These are phyloP conservation scores for Dictyostelium intermedium DNA, from an alignment of 78 protist species.

Conservation along the genomic window DNA sequence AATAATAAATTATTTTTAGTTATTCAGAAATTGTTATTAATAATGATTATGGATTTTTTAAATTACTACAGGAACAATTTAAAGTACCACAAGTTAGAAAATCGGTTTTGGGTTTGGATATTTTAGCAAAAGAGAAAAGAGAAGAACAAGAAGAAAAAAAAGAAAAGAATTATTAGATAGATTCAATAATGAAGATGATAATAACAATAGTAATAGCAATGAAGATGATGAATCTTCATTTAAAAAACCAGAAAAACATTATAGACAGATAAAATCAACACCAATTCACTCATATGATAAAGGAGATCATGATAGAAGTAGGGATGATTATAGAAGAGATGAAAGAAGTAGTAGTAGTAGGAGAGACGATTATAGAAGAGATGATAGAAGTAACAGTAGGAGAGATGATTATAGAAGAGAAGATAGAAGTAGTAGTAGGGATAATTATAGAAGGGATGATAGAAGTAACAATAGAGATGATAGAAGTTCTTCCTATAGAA, in stretches of 20 bases:
- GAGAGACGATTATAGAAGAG: neutral
- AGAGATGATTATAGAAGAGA: neutral
- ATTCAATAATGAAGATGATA: neutral
- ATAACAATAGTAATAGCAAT: neutral
- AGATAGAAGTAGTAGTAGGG: neutral
- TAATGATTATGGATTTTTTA: neutral
- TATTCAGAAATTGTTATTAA: neutral
- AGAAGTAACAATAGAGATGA: slow-evolving; percentile 4
- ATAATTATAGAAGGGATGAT: neutral
- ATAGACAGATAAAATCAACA: slow-evolving; percentile 47
- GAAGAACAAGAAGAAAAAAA: slow-evolving; percentile 48
- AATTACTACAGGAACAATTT: neutral
- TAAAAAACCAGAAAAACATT: slow-evolving; percentile 12
- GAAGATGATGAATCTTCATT: neutral
- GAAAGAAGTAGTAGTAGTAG: neutral
- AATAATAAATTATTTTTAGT: too few species aligned
- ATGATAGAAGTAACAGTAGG: neutral
- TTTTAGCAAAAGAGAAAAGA: slow-evolving; percentile 67
- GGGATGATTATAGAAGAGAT: slow-evolving; percentile 24
- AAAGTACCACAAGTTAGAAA: slow-evolving; percentile 21
- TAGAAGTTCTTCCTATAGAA: neutral
- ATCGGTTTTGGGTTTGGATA: slow-evolving; percentile 75
- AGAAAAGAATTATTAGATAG: slow-evolving; percentile 1
- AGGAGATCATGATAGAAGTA: neutral
- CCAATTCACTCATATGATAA: slow-evolving; percentile 30